A percentile compares a stretch with the other conserved stretches of the same genome.
phyloP scores from a whole-genome alignment of 1,284 basidiomycete species.

The Austroboletus rostrupii region DNA sequence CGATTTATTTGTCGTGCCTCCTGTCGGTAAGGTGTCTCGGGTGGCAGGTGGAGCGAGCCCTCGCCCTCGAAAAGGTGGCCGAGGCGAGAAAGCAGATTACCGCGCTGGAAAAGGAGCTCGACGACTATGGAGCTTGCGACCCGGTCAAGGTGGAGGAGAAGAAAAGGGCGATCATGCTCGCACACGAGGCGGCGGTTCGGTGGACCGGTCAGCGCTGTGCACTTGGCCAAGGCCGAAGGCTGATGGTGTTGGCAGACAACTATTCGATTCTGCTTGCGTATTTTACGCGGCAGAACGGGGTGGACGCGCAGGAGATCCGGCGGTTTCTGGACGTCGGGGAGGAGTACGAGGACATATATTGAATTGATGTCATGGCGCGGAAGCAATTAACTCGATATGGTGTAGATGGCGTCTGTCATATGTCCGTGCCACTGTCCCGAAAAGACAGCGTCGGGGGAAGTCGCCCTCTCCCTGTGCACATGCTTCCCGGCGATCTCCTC shows the following conservation, averaged over 20 bases:
- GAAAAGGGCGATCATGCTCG: slow-evolving; percentile 63
- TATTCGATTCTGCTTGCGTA: slow-evolving; percentile 58
- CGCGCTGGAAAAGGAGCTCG: slow-evolving; percentile 65
- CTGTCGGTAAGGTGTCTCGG: background rate
- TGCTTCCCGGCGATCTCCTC: slow-evolving; percentile 16
- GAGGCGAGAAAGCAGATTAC: slow-evolving; percentile 51
- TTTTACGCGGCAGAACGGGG: slow-evolving; percentile 59
- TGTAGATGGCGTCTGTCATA: background rate
- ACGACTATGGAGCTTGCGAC: slow-evolving; percentile 77
- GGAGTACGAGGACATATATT: slow-evolving; percentile 71
- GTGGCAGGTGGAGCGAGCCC: slow-evolving; percentile 52
- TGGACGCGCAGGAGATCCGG: slow-evolving; percentile 57
- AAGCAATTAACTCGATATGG: slow-evolving; percentile 9
- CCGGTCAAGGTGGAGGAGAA: slow-evolving; percentile 76
- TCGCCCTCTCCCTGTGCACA: slow-evolving; percentile 9
- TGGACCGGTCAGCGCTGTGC: slow-evolving; percentile 70
- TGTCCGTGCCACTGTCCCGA: slow-evolving; percentile 16
- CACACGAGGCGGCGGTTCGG: slow-evolving; percentile 74
- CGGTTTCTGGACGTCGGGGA: slow-evolving; percentile 62
- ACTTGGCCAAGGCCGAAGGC: background rate
- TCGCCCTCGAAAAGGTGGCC: slow-evolving; percentile 47
- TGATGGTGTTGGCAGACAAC: slow-evolving; percentile 41
- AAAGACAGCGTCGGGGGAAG: slow-evolving; percentile 23
- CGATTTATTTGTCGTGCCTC: background rate
- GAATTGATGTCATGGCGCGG: slow-evolving; percentile 21